These are phyloP conservation scores for Puccinellia tenuiflora DNA, from an alignment of 176 grass and related monocot species.

Conservation along the genomic window DNA sequence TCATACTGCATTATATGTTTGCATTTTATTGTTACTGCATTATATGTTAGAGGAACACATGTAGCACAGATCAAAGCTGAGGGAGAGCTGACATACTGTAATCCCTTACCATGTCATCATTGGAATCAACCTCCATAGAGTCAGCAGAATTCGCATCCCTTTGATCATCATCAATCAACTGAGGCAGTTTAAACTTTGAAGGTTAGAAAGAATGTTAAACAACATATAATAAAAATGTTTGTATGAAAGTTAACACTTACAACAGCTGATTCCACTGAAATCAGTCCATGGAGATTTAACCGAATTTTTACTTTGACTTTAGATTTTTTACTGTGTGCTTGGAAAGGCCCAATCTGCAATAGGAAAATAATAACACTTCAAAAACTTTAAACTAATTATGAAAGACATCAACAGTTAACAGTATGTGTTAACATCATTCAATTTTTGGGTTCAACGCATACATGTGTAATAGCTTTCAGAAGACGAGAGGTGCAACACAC, in stretches of 20 bases:
- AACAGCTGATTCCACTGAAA: conserved; percentile 78
- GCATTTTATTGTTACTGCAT: too few relatives aligned
- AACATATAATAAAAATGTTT: conserved; percentile 8
- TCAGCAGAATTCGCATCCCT: conserved; percentile 40
- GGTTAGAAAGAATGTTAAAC: conserved; percentile 10
- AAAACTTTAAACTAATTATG: conserved; percentile 15
- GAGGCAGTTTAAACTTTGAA: conserved; percentile 20
- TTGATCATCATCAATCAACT: conserved; percentile 65
- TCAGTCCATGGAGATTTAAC: conserved; percentile 90
- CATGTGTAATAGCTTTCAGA: not conserved
- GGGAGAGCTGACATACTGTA: not conserved
- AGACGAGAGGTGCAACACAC: not conserved
- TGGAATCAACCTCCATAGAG: conserved; percentile 45
- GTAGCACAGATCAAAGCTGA: conserved; percentile 5
- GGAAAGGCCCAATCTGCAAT: conserved; percentile 90
- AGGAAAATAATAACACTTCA: not conserved
- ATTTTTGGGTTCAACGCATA: not conserved
- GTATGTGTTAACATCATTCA: conserved; percentile 11
- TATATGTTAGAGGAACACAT: conserved; percentile 8
- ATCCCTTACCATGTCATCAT: conserved; percentile 30
- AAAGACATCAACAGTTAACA: conserved; percentile 5
- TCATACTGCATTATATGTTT: not conserved
- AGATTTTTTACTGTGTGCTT: conserved; percentile 48
- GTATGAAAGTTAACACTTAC: conserved; percentile 50
- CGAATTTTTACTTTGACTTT: conserved; percentile 82